A percentile compares a stretch with the other conserved stretches of the same genome.
Conservation (phyloP, 371 early-diverging fungal species). For the Entomophthora muscae region DNA sequence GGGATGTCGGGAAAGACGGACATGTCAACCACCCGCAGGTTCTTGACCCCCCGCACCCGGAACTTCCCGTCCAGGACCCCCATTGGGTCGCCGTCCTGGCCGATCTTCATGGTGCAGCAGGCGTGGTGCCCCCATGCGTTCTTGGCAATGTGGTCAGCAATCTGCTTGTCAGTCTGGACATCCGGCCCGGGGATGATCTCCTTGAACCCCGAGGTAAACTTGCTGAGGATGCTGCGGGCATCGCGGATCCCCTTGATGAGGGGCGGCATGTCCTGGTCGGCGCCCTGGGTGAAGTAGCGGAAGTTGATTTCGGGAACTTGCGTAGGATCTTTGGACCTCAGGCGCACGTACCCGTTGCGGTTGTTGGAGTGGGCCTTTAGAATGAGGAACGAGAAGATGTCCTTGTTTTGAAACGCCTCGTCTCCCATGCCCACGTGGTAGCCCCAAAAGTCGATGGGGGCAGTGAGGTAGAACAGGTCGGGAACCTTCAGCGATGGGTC, state of each 20-base stretch:
- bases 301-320: slow-evolving; percentile 7
- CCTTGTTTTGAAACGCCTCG: neutral
- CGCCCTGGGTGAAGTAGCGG: too few species aligned
- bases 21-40: too few species aligned
- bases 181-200: neutral
- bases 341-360: neutral
- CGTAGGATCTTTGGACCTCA: neutral
- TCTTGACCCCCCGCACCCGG: too few species aligned
- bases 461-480: neutral
- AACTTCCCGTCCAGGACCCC: slow-evolving; percentile 15
- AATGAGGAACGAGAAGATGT: neutral
- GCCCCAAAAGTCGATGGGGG: slow-evolving; percentile 4
- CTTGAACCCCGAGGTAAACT: neutral
- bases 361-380: slow-evolving; percentile 2
- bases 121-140: slow-evolving; percentile 9
- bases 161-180: neutral
- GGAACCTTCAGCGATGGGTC: neutral
- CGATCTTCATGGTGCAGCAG: too few species aligned
- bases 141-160: neutral
- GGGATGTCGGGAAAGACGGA: slow-evolving; percentile 15
- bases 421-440: neutral
- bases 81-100: slow-evolving; percentile 12
- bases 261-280: neutral
- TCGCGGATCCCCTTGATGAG: neutral
- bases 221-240: neutral